Conservation (phyloP, 768 basidiomycete species). For the Leccinum sublutescens region DNA sequence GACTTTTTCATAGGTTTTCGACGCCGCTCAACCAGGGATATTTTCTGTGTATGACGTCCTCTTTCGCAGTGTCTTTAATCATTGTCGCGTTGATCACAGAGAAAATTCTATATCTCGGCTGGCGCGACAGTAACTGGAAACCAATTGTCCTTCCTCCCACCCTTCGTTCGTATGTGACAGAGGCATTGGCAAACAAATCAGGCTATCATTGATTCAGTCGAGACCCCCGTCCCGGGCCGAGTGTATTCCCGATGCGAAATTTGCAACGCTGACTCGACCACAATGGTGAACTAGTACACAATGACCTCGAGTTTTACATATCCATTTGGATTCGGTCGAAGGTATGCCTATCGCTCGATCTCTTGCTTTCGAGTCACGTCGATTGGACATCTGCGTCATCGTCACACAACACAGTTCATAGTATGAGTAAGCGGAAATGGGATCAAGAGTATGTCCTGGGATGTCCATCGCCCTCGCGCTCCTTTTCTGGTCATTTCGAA, state of each 20-base stretch:
- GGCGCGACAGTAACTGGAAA: conserved; percentile 21
- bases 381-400: no score
- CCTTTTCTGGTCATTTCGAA: no score
- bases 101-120: conserved; percentile 22
- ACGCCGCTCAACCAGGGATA: conserved; percentile 62
- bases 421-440: no score
- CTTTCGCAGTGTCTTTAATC: conserved; percentile 26
- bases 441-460: no score
- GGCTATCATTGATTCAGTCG: conserved; percentile 43
- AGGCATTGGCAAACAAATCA: conserved; percentile 5
- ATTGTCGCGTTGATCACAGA: conserved; percentile 3
- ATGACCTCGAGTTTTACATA: conserved; percentile 43
- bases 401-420: no score
- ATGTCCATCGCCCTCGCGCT: no score
- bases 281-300: conserved; percentile 40
- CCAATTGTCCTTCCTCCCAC: conserved; percentile 13
- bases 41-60: conserved; percentile 47
- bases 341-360: conserved; percentile 13
- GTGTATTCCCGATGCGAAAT: conserved; percentile 52
- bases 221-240: conserved; percentile 38
- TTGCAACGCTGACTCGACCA: conserved; percentile 52
- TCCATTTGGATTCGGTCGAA: conserved; percentile 54
- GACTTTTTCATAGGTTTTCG: conserved; percentile 38
- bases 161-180: not conserved
- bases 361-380: not conserved